Evolutionary conservation across 2,329 filamentous ascomycete genomes (phyloP), one percentile per base, ranked within the genome.

Genomic region (Kalaharituber pfeilii): DNA sequence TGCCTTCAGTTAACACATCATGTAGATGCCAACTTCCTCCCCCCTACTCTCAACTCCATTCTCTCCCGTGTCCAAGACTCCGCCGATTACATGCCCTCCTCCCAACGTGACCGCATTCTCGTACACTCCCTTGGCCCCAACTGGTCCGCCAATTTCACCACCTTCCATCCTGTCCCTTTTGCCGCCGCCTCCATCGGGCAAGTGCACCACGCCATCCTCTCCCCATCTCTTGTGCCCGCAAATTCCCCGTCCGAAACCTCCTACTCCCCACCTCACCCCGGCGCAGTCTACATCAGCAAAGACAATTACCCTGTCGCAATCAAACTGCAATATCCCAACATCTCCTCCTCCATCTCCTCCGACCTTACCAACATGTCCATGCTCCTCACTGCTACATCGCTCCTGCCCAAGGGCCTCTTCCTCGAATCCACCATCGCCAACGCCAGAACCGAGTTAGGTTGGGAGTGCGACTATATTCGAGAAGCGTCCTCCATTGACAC

Each of bases 351-450:
- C 3, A 98, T 98, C 67, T 87, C 94, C 68, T 95, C 89, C 0
- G 91, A 98, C 64, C 76, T 98, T 1, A 93, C 86, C 69, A 98
- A 98, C 64, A 76, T 98, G 28, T 86, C 84, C 7, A 77, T 98
- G 54, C 80, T 98, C 1, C 78, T 98, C 11, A 91, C 86, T 5
- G 91, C 91, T 25, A 94, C 88, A 4, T 81, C 85, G 55, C 77
- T 98, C 25, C 75, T 98, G 0, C 93, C 91, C 0, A 88, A 84
- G 65, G 91, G 91, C 0, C 74, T 98, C 0, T 98, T 91, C 65
- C 80, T 98, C 6, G 84, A 98, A 70, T 95, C 94, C 69, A 98
- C 91, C 0, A 96, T 98, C 61, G 88, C 85, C 61, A 98, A 98
- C 66, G 89, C 91, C 3, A 80, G 91, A 8, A 80, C 79, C 1